Evolutionary conservation across 495 filamentous ascomycete species (phyloP), one percentile per base, ranked within the genome.

Genomic region (Aspergillus heteromorphus): DNA sequence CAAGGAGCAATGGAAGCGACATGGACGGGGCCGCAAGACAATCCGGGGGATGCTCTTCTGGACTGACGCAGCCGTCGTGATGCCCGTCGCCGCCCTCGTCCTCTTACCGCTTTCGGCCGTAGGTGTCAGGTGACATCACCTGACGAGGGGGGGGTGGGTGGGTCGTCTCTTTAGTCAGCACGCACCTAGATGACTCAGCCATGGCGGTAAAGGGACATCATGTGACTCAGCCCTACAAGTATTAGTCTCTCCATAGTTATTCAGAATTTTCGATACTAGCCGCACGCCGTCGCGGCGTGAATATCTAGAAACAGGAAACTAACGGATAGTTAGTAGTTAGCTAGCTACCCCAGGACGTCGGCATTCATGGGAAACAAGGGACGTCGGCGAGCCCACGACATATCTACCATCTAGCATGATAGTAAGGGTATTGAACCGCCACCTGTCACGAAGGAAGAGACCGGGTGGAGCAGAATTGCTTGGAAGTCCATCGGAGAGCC

Each of bases 171-270:
- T 43, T 9, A 23, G 17, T 43, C 8, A 11, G 14, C 40, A 17
- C n/a, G 2, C 14, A 25, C 42, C 13, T 9, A 9, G 23, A 5
- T 47, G 43, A 47, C 43, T 47, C 43, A 47, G 43, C 21, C 1
- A 9, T 6, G 19, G 42, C 41, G 13, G 2, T 23, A 45, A 40
- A 34, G 20, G 2, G 11, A 18, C 9, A 20, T 51, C 60, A 62
- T 48, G 60, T 62, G 60, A 62, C 31, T 62, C 56, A 62, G 60
- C 60, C 60, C 58, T 62, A 59, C 45, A 20, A 36, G 16, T 40
- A 20, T 45, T 19, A 31, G 8, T n/a, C 9, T 30, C 40, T 4
- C 10, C 18, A 1, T 7, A 25, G 3, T n/a, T 19, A n/a, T 13
- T 8, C 20, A 25, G 23, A n/a, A n/a, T n/a, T n/a, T n/a, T n/a